Evolutionary conservation across 139 green algal genomes (phyloP), one percentile per base, ranked within the genome.

Genomic region (Limnomonas spitsbergensis): DNA sequence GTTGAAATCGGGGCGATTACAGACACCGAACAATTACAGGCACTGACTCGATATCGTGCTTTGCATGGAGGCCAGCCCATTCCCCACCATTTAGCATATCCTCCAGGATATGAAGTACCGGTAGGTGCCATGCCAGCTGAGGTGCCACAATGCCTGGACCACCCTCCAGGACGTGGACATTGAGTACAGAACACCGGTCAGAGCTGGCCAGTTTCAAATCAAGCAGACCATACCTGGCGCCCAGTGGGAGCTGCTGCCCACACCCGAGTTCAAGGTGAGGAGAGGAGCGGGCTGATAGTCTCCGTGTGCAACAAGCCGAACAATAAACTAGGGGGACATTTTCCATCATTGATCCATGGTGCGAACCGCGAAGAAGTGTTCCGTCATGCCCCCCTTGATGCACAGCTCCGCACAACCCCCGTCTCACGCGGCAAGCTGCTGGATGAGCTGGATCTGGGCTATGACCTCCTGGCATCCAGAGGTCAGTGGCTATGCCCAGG

Each of bases 221-320:
- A 70, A 20, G 29, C 56, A 70, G 29, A 24, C 4, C 27, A 70
- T 70, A 38, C 56, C 56, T 9, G 29, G 29, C 29, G 56, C n/a
- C 9, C 56, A 36, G 29, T 70, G 56, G 56, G 56, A 70, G 29
- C 56, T 70, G 4, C 29, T 70, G 7, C 56, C 56, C 27, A 70
- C 56, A 70, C 56, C 56, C 9, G 56, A 70, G 29, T 70, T 70
- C 56, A 70, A 70, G 56, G 56, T 70, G 29, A 20, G 56, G 27
- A 61, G 47, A 29, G 20, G 14, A 14, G 14, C 47, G 20, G 20
- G 14, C 14, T 29, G 14, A 14, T 61, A 14, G 20, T 61, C 47
- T 61, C 47, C n/a, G n/a, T n/a, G n/a, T n/a, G n/a, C n/a, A n/a
- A n/a, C n/a, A n/a, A n/a, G n/a, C n/a, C n/a, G n/a, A n/a, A n/a